Base-by-base conservation (phyloP, 1,284 basidiomycete genomes). In the Austroboletus novae-zelandiae region DNA sequence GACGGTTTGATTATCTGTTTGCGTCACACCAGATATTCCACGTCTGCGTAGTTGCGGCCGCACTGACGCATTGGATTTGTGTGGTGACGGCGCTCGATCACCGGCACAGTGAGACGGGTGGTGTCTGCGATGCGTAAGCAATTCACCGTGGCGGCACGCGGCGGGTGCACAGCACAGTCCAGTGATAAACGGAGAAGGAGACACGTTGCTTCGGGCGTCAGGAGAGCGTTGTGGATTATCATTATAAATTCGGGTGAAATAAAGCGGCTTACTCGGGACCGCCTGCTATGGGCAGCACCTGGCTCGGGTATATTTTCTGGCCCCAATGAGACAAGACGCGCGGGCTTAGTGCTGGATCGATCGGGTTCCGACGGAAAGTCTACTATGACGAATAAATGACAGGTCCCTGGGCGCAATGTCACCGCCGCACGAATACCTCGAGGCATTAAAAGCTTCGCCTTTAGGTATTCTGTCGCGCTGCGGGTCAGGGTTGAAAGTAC, bases 1-100 rank as follows among this genome's bases (percentile, higher is more conserved):
- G 91, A 45, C 81, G 71, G 55, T 94, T 94, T 64, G 92, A 96
- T 71, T 79, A 81, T 64, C 78, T 94, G 58, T 81, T 86, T 48
- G 79, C 87, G 1, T 91, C 87, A 30, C 92, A 94, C 73, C 87
- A 89, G 69, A 88, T 94, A 61, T 96, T 97, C 70, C 94, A 96
- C 65, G 64, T 82, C 57, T 86, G 83, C 63, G 92, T 95, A 25
- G 75, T 95, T 41, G 67, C 83, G 23, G 94, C 90, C 2, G 90
- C 89, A 11, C 72, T 88, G 54, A 77, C 83, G 34, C 91, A 94
- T 66, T 94, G 90, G 70, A 65, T 69, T 40, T 79, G 80, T 58
- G 71, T 87, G 48, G 61, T 83, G 57, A 77, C 73, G 20, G 76
- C 74, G 37, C 75, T 87, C 59, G 67, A 79, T 51, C 76, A 84